Base-by-base conservation (phyloP, 2,329 filamentous ascomycete species). In the Coccinonectria pachysandricola region DNA sequence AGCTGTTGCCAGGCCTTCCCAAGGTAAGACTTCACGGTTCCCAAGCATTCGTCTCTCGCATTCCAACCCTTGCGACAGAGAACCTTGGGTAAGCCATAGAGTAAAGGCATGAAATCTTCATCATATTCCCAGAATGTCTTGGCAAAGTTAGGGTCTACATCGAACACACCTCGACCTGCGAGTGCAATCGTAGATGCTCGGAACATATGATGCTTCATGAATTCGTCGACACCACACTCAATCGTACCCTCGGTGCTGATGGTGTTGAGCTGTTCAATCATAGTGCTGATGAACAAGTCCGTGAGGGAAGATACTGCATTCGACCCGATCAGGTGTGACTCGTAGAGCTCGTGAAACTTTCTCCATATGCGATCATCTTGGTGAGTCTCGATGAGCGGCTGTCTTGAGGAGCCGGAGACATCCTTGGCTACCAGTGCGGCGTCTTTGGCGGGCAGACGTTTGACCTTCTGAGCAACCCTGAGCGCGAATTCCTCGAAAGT, bases 141-240 rank as follows among this genome's bases (percentile, higher is more conserved):
- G 6, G 39, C 35, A 14, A 43, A 42, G 1, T 35, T 25, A 1
- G 32, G 31, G n/a, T 42, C 32, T 7, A 28, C 23, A 2, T 39
- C 28, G 15, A 43, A 39, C 0, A 39, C 37, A 0, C 31, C 29
- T 5, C 21, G 32, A 1, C 40, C 39, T 2, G 37, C 40, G 8
- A 43, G 35, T 6, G 40, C 32, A 3, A 43, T 40, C 1, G 40
- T 43, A 10, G 40, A 43, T 5, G 40, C 40, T 15, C 35, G 28
- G 18, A 43, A 43, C 37, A 43, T 40, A 8, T 40, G 37, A 16
- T 40, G 28, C 24, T 36, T 42, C 31, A 43, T 34, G 15, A 43
- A 35, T 4, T 40, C 25, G 11, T 43, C 37, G 14, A 43, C 24
- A 1, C 40, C 40, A 11, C 37, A 27, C 16, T 37, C 32, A 15